Percentiles rank a stretch among this genome's conserved stretches.
Conservation (phyloP, 2,329 filamentous ascomycete genomes). For the Cytospora mali region DNA sequence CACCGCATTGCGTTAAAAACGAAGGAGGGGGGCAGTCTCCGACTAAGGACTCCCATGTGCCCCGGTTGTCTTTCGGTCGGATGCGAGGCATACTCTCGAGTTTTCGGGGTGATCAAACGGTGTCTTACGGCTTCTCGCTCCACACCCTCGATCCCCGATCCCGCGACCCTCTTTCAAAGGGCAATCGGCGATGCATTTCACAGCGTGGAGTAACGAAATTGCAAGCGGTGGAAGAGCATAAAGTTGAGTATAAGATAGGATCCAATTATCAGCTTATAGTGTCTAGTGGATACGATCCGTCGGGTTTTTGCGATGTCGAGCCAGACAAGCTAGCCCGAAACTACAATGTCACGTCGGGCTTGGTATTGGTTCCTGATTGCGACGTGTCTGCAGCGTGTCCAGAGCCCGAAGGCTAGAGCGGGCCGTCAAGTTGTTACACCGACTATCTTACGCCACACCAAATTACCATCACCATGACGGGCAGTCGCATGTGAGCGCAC, state of each 20-base stretch:
- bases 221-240: not conserved
- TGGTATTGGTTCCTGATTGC: not conserved
- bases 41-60: not conserved
- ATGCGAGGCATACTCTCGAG: not conserved
- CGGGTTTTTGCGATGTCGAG: not conserved
- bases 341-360: not conserved
- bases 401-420: not conserved
- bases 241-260: not conserved
- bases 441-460: slow-evolving; percentile 15
- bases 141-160: not conserved
- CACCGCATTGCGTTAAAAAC: not conserved
- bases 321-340: not conserved
- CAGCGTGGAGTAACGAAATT: not conserved
- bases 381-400: slow-evolving; percentile 1
- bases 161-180: not conserved
- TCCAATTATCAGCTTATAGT: not conserved
- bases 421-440: not conserved
- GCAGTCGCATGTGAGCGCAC: slow-evolving; percentile 11
- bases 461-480: not conserved
- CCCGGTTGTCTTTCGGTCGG: not conserved
- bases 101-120: not conserved
- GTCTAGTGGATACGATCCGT: not conserved
- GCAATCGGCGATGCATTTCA: not conserved
- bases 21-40: not conserved
- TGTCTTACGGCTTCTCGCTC: not conserved